Conservation (phyloP, 2,329 filamentous ascomycete species). For the Penicillium aurantiogriseum region DNA sequence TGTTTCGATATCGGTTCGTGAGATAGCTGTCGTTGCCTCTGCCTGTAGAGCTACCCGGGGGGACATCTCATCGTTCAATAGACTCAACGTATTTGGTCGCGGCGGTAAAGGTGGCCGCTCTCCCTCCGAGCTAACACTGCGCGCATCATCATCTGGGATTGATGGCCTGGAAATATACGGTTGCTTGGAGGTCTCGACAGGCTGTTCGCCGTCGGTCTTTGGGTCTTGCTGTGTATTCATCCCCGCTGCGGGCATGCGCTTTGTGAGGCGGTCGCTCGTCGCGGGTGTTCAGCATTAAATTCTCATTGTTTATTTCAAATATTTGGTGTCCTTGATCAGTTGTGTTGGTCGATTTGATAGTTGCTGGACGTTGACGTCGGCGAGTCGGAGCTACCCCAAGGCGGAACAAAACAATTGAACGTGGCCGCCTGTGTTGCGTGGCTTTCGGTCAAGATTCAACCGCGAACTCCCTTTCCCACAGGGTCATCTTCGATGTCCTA, state of each 20-base stretch:
- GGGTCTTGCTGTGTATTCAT: conserved; percentile 19
- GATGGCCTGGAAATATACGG: conserved; percentile 16
- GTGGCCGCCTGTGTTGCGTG: conserved; percentile 24
- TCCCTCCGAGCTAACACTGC: conserved; percentile 32
- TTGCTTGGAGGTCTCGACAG: conserved; percentile 9
- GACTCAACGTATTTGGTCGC: conserved; percentile 41
- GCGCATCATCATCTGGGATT: conserved; percentile 16
- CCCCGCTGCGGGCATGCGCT: conserved; percentile 26
- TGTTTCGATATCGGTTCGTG: conserved; percentile 75
- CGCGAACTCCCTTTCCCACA: conserved; percentile 12
- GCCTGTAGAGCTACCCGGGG: conserved; percentile 48
- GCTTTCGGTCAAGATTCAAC: conserved; percentile 20
- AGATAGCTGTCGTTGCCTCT: conserved; percentile 79
- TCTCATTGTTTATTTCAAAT: conserved; percentile 10
- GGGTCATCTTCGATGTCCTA: conserved; percentile 27
- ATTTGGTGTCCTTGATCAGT: not conserved
- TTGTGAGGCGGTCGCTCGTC: conserved; percentile 20
- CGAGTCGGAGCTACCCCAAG: conserved; percentile 18
- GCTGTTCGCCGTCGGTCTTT: conserved; percentile 16
- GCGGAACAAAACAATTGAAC: conserved; percentile 27
- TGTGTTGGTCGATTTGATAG: not conserved
- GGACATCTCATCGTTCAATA: conserved; percentile 36
- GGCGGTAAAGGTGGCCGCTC: conserved; percentile 48
- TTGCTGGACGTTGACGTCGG: conserved; percentile 20
- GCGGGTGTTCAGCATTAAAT: conserved; percentile 13